phyloP scores from a whole-genome alignment of 2,329 filamentous ascomycete genomes.

The Orbilia oligospora region DNA sequence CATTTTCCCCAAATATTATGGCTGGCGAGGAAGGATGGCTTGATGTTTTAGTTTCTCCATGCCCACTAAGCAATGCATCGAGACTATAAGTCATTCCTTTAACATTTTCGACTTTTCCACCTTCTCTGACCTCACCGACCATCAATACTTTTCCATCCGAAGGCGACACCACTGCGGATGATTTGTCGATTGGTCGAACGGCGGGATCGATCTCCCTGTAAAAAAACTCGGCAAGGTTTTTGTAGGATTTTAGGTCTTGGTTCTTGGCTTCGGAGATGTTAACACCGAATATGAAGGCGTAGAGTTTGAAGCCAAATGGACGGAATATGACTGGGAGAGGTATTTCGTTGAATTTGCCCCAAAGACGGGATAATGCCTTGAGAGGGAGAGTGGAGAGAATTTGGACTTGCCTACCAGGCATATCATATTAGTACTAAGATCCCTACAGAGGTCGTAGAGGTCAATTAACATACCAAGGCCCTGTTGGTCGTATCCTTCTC shows the following conservation, averaged over 20 bases:
- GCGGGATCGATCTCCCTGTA: slow-evolving; percentile 95
- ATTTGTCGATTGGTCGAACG: slow-evolving; percentile 84
- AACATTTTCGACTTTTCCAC: slow-evolving; percentile 96
- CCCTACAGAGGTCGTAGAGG: background rate
- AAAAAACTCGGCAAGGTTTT: slow-evolving; percentile 96
- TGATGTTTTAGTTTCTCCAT: slow-evolving; percentile 69
- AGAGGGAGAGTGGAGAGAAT: slow-evolving; percentile 93
- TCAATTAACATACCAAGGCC: slow-evolving; percentile 77
- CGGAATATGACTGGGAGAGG: slow-evolving; percentile 89
- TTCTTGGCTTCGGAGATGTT: slow-evolving; percentile 89
- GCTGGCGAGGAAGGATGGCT: slow-evolving; percentile 65
- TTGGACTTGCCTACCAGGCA: slow-evolving; percentile 78
- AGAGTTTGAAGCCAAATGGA: slow-evolving; percentile 90
- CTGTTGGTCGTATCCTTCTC: slow-evolving; percentile 80
- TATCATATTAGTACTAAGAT: slow-evolving; percentile 7
- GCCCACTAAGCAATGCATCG: slow-evolving; percentile 83
- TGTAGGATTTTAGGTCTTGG: slow-evolving; percentile 87
- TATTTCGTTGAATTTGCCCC: slow-evolving; percentile 92
- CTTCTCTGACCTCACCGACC: slow-evolving; percentile 85
- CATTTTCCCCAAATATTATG: slow-evolving; percentile 65
- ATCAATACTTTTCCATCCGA: slow-evolving; percentile 92
- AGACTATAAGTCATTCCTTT: slow-evolving; percentile 99
- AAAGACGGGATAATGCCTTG: slow-evolving; percentile 89
- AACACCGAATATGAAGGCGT: slow-evolving; percentile 92
- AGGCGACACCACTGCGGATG: slow-evolving; percentile 85